Percentiles rank a stretch among this genome's conserved stretches.
Conservation (phyloP, 352 stramenopile species). For the Pythium brassicae region DNA sequence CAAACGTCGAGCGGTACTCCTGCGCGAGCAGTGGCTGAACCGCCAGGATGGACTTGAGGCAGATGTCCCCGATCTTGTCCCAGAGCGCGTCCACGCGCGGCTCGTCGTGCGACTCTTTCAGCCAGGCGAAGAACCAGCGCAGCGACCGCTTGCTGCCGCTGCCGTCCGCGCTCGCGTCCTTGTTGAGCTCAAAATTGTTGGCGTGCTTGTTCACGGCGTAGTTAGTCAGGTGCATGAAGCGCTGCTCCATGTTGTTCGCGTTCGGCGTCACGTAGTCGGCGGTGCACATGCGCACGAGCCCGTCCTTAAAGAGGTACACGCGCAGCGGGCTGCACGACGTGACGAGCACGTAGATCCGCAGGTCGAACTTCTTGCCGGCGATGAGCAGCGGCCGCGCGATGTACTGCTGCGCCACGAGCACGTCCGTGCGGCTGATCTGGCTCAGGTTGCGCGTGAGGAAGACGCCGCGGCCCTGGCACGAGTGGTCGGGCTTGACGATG, state of each 20-base stretch:
- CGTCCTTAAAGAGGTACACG: constrained; percentile 90
- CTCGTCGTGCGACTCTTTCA: constrained; percentile 61
- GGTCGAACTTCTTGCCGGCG: constrained; percentile 91
- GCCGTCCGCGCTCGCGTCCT: constrained; percentile 49
- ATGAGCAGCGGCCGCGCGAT: constrained; percentile 71
- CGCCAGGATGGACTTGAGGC: constrained; percentile 90
- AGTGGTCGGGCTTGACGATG: constrained; percentile 95
- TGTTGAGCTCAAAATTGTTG: constrained; percentile 85
- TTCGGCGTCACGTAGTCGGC: constrained; percentile 85
- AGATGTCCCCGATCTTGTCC: constrained; percentile 92
- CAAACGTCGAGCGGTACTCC: constrained; percentile 90
- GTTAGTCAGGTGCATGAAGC: constrained; percentile 92
- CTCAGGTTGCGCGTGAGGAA: constrained; percentile 92
- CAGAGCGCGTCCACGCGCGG: constrained; percentile 80
- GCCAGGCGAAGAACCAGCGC: constrained; percentile 91
- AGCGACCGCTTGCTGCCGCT: constrained; percentile 85
- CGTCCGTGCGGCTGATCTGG: constrained; percentile 83
- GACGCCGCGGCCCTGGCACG: constrained; percentile 89
- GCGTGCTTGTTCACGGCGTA: constrained; percentile 91
- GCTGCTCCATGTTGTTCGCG: constrained; percentile 76
- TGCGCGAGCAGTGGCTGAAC: constrained; percentile 91
- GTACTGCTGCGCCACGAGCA: constrained; percentile 87
- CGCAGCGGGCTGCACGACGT: constrained; percentile 82
- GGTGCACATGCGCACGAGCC: constrained; percentile 88
- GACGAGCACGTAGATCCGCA: constrained; percentile 91